Evolutionary conservation across 805 yeast genomes (phyloP), one percentile per base, ranked within the genome.

Genomic region (Maudiozyma barnettii): DNA sequence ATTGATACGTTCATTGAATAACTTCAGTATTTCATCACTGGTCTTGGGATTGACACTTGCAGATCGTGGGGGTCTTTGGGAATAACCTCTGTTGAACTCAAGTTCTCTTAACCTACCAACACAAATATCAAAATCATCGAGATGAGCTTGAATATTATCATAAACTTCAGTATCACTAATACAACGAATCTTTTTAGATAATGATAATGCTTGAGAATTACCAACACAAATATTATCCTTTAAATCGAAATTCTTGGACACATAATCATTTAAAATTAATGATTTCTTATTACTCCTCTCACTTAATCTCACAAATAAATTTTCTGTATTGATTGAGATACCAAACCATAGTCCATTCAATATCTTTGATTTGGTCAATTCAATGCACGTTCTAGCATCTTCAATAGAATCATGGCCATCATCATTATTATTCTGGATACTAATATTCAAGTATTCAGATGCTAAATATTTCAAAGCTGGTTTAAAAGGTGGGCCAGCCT

Each of bases 371-470:
- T 84, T 80, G 1, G 85, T 77, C 44, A 91, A 72, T 45, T 86
- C 88, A 57, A 90, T 69, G 60, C 96, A 86, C 0, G 95, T 81
- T 26, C 63, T 63, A 12, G 95, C 84, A 60, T 91, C 99, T 60
- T 87, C 96, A 4, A 83, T 73, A 0, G 98, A 84, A 45, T 90
- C 84, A 64, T 91, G 98, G 1, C 95, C 95, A 3, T 62, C 53
- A 3, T 49, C 54, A 22, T 72, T 73, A n/a, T 83, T 81, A 22
- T 66, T 66, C 63, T 93, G 98, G 45, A 91, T 91, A 0, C 63
- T 67, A 44, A 75, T 66, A 18, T 71, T 65, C 36, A 90, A 66
- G 59, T 73, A 77, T 48, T 72, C 75, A 10, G 71, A 65, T 2
- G 89, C 72, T n/a, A 93, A 69, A 70, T 81, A 81, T 59, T 76